These are phyloP conservation scores for Aspergillus leporis DNA, from an alignment of 495 filamentous ascomycete species.

Conservation along the genomic window DNA sequence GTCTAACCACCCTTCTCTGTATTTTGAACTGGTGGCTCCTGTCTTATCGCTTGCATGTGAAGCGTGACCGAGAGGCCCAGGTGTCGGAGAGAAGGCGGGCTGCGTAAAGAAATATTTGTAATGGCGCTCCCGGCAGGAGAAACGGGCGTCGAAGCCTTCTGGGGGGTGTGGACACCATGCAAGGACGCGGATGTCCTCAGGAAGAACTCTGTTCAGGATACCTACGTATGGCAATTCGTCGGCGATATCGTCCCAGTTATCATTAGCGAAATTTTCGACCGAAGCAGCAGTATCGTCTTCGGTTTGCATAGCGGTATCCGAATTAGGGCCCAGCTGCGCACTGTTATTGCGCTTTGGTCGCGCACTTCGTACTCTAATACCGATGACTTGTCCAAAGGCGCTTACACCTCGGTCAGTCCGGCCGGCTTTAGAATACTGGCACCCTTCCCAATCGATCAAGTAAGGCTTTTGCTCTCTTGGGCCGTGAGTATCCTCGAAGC, in stretches of 20 bases:
- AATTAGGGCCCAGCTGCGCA: background rate
- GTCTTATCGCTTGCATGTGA: slow-evolving; percentile 22
- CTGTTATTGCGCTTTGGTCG: slow-evolving; percentile 48
- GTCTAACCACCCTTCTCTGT: slow-evolving; percentile 65
- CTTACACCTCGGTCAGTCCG: slow-evolving; percentile 91
- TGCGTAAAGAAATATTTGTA: slow-evolving; percentile 98
- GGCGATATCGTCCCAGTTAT: slow-evolving; percentile 67
- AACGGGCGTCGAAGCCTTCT: slow-evolving; percentile 81
- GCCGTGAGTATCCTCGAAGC: slow-evolving; percentile 22
- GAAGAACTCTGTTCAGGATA: slow-evolving; percentile 82
- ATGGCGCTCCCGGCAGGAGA: slow-evolving; percentile 82
- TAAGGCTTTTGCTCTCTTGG: slow-evolving; percentile 35
- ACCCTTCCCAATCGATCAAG: slow-evolving; percentile 70
- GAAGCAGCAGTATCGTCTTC: slow-evolving; percentile 25
- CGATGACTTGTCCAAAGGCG: slow-evolving; percentile 95
- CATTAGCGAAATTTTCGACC: slow-evolving; percentile 30
- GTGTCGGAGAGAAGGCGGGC: slow-evolving; percentile 72
- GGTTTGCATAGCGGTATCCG: slow-evolving; percentile 19
- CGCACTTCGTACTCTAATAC: slow-evolving; percentile 76
- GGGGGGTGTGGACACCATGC: slow-evolving; percentile 91
- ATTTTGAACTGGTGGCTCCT: slow-evolving; percentile 25
- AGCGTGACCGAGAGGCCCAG: slow-evolving; percentile 36
- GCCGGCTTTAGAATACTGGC: slow-evolving; percentile 91
- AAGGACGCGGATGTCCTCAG: slow-evolving; percentile 82
- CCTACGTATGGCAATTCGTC: slow-evolving; percentile 84